These are phyloP conservation scores for Heliosperma pusillum DNA, from an alignment of 148 eudicot species.

Conservation along the genomic window DNA sequence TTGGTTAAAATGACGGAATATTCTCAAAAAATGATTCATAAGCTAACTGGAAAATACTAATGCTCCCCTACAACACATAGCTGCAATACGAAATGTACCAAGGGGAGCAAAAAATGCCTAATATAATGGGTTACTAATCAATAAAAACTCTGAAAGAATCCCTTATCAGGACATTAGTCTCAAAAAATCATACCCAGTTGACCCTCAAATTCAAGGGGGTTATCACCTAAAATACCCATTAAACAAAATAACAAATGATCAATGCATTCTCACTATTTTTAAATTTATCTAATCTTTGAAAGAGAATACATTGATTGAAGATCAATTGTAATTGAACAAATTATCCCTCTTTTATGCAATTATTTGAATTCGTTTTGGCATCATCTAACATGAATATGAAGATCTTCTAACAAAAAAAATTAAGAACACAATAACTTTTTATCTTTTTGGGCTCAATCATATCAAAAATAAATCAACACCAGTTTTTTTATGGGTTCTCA, in stretches of 20 bases:
- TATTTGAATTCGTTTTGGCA: constrained; percentile 28
- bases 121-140: constrained; percentile 30
- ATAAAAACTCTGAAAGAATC: background rate
- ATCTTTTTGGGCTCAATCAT: constrained; percentile 35
- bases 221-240: background rate
- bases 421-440: constrained; percentile 35
- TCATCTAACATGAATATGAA: constrained; percentile 40
- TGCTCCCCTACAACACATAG: background rate
- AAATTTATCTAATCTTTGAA: background rate
- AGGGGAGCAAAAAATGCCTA: constrained; percentile 35
- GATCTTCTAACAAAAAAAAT: constrained; percentile 38
- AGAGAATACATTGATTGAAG: no score
- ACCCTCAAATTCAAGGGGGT: constrained; percentile 23
- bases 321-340: no score
- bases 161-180: background rate
- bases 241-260: constrained; percentile 14
- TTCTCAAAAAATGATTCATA: background rate
- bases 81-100: constrained; percentile 4
- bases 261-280: constrained; percentile 1
- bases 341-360: background rate
- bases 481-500: constrained; percentile 46
- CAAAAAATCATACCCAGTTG: constrained; percentile 20
- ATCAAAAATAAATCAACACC: constrained; percentile 55
- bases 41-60: background rate
- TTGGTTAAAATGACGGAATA: background rate